Base-by-base conservation (phyloP, 2,329 filamentous ascomycete species). In the Cladosporium halotolerans region DNA sequence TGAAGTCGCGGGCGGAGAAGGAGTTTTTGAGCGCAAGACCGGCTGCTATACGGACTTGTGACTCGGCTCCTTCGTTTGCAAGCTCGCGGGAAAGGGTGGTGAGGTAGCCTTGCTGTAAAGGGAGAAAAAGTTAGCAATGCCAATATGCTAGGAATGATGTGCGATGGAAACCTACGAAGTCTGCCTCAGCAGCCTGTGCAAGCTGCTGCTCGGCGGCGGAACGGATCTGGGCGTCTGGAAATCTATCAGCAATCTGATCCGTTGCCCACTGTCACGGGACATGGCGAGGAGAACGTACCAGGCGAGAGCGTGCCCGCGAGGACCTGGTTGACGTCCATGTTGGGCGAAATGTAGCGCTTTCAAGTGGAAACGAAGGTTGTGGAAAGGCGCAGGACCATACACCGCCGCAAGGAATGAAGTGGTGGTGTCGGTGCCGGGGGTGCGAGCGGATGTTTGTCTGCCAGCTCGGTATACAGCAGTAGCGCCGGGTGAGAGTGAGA, bases 1-100 rank as follows among this genome's bases (percentile, higher is more conserved):
- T 77, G 67, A 85, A 85, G 73, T 99, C 93, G 79, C 93, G 87
- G 67, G 91, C 88, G 68, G 89, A 89, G 77, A 99, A 97, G 66
- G 93, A 88, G 80, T 99, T 99, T 78, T 99, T 99, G 68, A 99
- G 79, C 63, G 93, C 92, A 65, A 99, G 83, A 83, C 91, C 93
- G 65, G 93, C 93, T 63, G 93, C 92, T 63, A 89, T 87, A 79
- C 93, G 87, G 69, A 96, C 93, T 69, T 89, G 82, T 60, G 87
- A 81, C 68, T 88, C 80, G 62, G 87, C 85, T 63, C 82, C 80
- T 68, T 97, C 92, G 74, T 96, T 96, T 69, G 91, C 90, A 67
- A 99, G 84, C 74, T 95, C 89, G 75, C 89, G 86, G 62, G 93
- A 92, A 69, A 99, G 87, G 60, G 90, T 93, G 62, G 86, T 84